Conservation (phyloP, 208 protist genomes). For the Polymyxa betae region DNA sequence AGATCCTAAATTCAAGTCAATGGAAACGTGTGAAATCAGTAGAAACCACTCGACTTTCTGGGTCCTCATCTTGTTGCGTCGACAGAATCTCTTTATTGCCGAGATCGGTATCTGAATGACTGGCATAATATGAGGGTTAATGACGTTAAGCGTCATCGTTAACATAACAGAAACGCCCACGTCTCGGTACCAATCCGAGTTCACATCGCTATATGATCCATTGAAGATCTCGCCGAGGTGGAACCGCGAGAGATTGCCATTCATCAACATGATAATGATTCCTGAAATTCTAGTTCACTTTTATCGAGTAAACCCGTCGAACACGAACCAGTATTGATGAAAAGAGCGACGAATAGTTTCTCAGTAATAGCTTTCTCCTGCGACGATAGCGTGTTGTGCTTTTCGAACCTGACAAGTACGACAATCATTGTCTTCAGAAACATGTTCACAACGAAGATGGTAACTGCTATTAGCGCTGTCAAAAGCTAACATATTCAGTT, state of each 20-base stretch:
- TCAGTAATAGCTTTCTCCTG: conserved; percentile 28
- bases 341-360: conserved; percentile 39
- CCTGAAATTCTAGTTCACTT: background rate
- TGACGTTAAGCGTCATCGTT: conserved; percentile 19
- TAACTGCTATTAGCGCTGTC: conserved; percentile 1
- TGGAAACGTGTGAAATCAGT: background rate
- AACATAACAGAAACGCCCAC: conserved; percentile 12
- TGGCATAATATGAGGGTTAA: conserved; percentile 21
- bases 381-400: conserved; percentile 48
- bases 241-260: background rate
- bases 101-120: conserved; percentile 13
- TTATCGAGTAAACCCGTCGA: background rate
- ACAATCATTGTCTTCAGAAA: conserved; percentile 16
- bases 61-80: background rate
- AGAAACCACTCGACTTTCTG: background rate
- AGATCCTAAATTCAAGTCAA: conserved; percentile 30
- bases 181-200: background rate
- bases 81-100: background rate
- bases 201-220: background rate
- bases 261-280: conserved; percentile 45
- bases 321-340: conserved; percentile 1
- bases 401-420: conserved; percentile 1
- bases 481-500: background rate
- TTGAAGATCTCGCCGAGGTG: conserved; percentile 1
- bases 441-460: conserved; percentile 47